Evolutionary conservation across 768 basidiomycete genomes (phyloP).

Genomic region (Boletus sp.): DNA sequence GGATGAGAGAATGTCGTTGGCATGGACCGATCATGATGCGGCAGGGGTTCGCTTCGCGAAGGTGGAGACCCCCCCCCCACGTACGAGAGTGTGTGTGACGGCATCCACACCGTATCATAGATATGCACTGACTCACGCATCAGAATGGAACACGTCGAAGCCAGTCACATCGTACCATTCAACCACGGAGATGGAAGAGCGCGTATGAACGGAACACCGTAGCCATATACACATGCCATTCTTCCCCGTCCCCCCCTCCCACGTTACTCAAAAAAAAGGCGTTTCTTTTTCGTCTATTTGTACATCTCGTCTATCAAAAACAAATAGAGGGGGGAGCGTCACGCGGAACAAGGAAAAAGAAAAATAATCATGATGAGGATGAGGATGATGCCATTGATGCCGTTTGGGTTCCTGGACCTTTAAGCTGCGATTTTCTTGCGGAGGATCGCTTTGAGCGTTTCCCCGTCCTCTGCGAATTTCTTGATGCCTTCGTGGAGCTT

Average conservation of each 20-base stretch:
- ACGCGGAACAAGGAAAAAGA: too few species aligned
- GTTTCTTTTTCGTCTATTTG: too few species aligned
- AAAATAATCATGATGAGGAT: too few species aligned
- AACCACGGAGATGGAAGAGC: slow-evolving; percentile 4
- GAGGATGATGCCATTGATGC: too few species aligned
- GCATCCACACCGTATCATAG: neutral
- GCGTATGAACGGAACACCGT: too few species aligned
- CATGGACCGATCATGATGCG: neutral
- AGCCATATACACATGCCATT: too few species aligned
- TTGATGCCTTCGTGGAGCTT: slow-evolving; percentile 96
- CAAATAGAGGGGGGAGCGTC: too few species aligned
- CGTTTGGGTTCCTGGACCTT: too few species aligned
- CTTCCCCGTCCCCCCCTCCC: too few species aligned
- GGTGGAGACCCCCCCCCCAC: neutral
- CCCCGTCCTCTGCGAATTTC: slow-evolving; percentile 94
- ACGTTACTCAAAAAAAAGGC: too few species aligned
- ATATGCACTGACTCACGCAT: neutral
- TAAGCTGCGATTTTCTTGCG: slow-evolving; percentile 53
- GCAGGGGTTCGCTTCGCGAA: neutral
- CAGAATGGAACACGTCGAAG: neutral
- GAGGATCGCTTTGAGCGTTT: slow-evolving; percentile 80
- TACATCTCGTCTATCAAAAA: too few species aligned
- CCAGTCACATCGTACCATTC: neutral
- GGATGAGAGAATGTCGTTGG: neutral
- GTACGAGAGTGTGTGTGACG: neutral